These are phyloP conservation scores for Jimgerdemannia flammicorona DNA, from an alignment of 192 early-diverging fungal species.

Conservation along the genomic window DNA sequence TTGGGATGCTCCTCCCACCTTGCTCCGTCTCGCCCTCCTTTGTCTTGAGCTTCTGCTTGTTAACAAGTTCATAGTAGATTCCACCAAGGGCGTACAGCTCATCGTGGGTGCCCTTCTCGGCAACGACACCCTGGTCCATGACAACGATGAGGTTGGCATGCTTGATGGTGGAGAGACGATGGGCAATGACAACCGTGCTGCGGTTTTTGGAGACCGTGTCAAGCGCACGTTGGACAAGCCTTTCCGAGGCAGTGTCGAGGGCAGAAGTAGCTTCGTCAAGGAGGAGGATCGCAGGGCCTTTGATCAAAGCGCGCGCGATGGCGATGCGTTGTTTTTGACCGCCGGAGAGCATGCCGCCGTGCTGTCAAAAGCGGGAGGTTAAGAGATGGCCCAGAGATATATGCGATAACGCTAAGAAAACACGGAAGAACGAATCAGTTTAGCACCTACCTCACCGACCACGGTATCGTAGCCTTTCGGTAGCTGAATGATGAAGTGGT, in stretches of 20 bases:
- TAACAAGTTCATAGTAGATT: constrained; percentile 62
- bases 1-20: constrained; percentile 7
- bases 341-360: constrained; percentile 71
- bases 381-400: neutral
- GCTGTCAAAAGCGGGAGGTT: neutral
- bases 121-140: constrained; percentile 62
- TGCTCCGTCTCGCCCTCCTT: constrained; percentile 6
- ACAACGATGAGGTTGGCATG: constrained; percentile 87
- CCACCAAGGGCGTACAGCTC: constrained; percentile 64
- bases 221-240: constrained; percentile 79
- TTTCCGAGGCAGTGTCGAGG: constrained; percentile 76
- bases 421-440: neutral
- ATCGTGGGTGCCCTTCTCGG: constrained; percentile 77
- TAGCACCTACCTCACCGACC: constrained; percentile 62
- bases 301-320: constrained; percentile 89
- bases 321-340: constrained; percentile 97
- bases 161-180: constrained; percentile 86
- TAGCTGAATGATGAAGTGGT: constrained; percentile 80
- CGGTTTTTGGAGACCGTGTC: constrained; percentile 71
- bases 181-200: constrained; percentile 90
- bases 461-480: constrained; percentile 79
- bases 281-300: constrained; percentile 80
- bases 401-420: too few relatives aligned
- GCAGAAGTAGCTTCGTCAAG: constrained; percentile 89
- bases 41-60: constrained; percentile 60